Base-by-base conservation (phyloP, 2,329 filamentous ascomycete genomes). In the Anthostomella pinea region DNA sequence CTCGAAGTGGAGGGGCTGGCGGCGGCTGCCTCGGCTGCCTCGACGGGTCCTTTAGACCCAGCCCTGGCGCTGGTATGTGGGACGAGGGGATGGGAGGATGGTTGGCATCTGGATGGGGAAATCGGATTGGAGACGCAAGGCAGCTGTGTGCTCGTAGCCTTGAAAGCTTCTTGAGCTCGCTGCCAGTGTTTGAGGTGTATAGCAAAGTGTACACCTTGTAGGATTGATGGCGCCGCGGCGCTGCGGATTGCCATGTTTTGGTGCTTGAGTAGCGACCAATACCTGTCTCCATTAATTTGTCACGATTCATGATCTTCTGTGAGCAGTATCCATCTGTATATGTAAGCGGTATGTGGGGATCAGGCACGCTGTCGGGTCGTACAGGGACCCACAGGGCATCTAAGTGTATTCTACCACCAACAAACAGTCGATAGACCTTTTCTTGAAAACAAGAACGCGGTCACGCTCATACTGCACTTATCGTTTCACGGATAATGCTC, bases 31-130 rank as follows among this genome's bases (percentile, higher is more conserved):
- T 17, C 32, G 13, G 22, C 17, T 28, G 9, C 27, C 38, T 41
- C 40, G 45, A 36, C 43, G 48, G 49, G 51, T 48, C 43, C 46
- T 52, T 47, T 37, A 43, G 39, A 41, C 48, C 35, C 33, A 45
- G 44, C 46, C 34, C 38, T 30, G 43, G 41, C 33, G 17, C 32
- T 38, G 39, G 45, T 35, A 46, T 40, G 39, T 38, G 23, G 37
- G 33, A 35, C n/a, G n/a, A n/a, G n/a, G n/a, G n/a, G n/a, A 29
- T n/a, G n/a, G 16, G 23, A 13, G 24, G 26, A 20, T 15, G 13
- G 13, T 14, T 7, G 18, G 15, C 8, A 10, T n/a, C n/a, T n/a
- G 29, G 22, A n/a, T 11, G 29, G 13, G 8, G 21, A 31, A 7
- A 25, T 18, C 15, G 8, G 14, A 17, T 5, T 16, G 30, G 23